Evolutionary conservation across 805 yeast genomes (phyloP).

Genomic region (Debaryomyces maramus): DNA sequence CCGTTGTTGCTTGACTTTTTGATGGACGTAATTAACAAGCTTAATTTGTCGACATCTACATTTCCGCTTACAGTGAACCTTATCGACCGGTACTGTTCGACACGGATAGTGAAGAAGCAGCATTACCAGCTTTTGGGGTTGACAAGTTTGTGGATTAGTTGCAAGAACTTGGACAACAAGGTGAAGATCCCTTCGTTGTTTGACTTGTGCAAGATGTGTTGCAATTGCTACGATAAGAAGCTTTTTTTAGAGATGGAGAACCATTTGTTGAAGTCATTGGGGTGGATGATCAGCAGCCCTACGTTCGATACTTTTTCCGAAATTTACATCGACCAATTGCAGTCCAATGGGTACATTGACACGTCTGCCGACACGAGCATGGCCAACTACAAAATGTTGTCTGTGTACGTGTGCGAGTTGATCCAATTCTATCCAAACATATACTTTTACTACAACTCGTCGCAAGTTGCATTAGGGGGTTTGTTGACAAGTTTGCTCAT

Average conservation of each 20-base stretch:
- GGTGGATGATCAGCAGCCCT: conserved; percentile 64
- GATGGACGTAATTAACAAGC: conserved; percentile 45
- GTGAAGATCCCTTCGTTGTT: conserved; percentile 57
- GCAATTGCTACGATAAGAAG: conserved; percentile 55
- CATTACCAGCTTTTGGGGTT: conserved; percentile 47
- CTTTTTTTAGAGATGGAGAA: conserved; percentile 68
- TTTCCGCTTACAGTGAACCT: conserved; percentile 47
- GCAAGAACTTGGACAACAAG: conserved; percentile 52
- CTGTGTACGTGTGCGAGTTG: conserved; percentile 65
- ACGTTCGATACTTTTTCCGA: conserved; percentile 67
- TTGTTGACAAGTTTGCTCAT: conserved; percentile 44
- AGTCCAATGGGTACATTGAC: conserved; percentile 25
- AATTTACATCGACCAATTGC: conserved; percentile 48
- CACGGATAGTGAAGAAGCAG: conserved; percentile 45
- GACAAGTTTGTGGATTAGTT: conserved; percentile 45
- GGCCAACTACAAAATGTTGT: conserved; percentile 53
- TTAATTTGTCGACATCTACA: conserved; percentile 39
- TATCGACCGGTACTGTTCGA: conserved; percentile 45
- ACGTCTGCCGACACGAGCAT: conserved; percentile 29
- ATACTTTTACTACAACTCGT: conserved; percentile 55
- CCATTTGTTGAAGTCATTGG: conserved; percentile 58
- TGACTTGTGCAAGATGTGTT: conserved; percentile 55
- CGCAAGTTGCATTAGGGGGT: conserved; percentile 47
- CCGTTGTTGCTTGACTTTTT: conserved; percentile 44
- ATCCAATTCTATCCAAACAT: conserved; percentile 61